Percentiles rank a stretch among this genome's conserved stretches.
Conservation (phyloP, 176 grass and related monocot species). For the Echinochloa phyllopogon region DNA sequence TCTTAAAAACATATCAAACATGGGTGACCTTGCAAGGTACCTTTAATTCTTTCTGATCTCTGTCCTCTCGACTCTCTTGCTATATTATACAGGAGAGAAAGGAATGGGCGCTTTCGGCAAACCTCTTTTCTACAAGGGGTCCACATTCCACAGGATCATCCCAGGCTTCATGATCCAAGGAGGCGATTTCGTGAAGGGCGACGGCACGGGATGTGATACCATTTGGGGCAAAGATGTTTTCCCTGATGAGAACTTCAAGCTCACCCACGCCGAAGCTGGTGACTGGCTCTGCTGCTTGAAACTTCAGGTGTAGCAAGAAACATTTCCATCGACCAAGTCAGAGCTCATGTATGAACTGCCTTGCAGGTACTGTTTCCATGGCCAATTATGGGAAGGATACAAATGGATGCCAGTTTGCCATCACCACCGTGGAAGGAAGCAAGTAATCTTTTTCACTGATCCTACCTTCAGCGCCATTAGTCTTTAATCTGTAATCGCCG, state of each 20-base stretch:
- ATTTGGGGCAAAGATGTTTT: neutral
- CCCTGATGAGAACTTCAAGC: conserved; percentile 32
- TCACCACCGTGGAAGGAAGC: conserved; percentile 63
- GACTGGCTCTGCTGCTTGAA: neutral
- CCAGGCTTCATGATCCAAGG: conserved; percentile 31
- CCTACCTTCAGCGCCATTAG: neutral
- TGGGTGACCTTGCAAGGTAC: neutral
- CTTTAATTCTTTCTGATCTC: neutral
- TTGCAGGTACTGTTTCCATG: conserved; percentile 58
- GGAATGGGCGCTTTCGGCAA: neutral
- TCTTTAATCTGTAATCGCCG: no score
- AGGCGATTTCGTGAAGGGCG: neutral
- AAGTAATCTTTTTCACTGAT: conserved; percentile 37
- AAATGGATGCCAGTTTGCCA: conserved; percentile 67
- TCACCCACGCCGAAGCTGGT: neutral
- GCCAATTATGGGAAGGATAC: conserved; percentile 63
- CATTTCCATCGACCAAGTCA: neutral
- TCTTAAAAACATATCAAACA: neutral
- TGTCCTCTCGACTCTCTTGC: neutral
- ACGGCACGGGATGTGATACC: conserved; percentile 1
- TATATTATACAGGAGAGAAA: conserved; percentile 32
- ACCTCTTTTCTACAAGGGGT: conserved; percentile 28
- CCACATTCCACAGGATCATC: conserved; percentile 29
- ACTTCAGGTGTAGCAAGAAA: neutral
- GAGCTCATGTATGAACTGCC: neutral